Percentiles rank a stretch among this genome's conserved stretches.
Evolutionary conservation across 805 yeast species (phyloP).

Genomic region (Metschnikowia amazonensis): DNA sequence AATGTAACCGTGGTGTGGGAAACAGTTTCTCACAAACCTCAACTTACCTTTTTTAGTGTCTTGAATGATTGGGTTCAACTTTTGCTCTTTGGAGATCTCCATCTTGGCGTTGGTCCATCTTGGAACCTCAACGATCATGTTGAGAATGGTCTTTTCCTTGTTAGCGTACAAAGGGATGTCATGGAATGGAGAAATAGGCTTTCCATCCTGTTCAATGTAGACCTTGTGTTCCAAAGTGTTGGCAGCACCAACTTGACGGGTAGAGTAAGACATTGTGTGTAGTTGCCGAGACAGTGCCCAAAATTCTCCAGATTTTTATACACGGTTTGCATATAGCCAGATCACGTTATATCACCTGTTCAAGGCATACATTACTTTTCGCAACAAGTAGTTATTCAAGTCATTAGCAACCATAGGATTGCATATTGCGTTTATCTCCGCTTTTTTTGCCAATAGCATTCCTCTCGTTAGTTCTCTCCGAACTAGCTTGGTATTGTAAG

Average conservation of each 20-base stretch:
- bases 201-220: constrained; percentile 87
- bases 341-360: constrained; percentile 17
- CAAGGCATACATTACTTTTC: constrained; percentile 10
- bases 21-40: constrained; percentile 72
- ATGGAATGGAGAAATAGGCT: constrained; percentile 94
- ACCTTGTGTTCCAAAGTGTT: constrained; percentile 92
- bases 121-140: constrained; percentile 45
- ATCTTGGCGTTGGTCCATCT: constrained; percentile 82
- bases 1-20: constrained; percentile 81
- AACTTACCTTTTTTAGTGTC: constrained; percentile 73
- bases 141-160: constrained; percentile 49
- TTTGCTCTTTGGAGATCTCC: constrained; percentile 58
- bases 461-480: constrained; percentile 53
- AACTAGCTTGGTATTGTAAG: neutral
- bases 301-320: constrained; percentile 14
- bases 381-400: constrained; percentile 14
- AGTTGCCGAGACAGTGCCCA: neutral
- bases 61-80: constrained; percentile 75
- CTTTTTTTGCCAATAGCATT: constrained; percentile 46
- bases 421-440: constrained; percentile 53
- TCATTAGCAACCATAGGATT: constrained; percentile 7
- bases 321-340: constrained; percentile 13
- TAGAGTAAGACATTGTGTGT: constrained; percentile 64
- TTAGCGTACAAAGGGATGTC: constrained; percentile 76
- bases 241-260: constrained; percentile 94